These are phyloP conservation scores for Colletotrichum shisoi DNA, from an alignment of 2,329 filamentous ascomycete genomes.

Conservation along the genomic window DNA sequence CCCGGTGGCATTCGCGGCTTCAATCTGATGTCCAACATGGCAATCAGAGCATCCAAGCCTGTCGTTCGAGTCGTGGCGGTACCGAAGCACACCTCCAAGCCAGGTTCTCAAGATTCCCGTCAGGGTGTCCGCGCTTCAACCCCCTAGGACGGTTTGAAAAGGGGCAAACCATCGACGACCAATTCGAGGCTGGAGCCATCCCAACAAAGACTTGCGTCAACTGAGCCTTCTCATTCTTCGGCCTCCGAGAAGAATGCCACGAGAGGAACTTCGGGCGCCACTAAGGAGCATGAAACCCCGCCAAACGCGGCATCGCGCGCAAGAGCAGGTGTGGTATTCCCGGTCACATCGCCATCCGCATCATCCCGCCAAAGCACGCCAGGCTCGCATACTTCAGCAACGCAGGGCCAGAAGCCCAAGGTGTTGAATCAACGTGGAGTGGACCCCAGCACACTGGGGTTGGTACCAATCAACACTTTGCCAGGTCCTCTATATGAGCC, in stretches of 20 bases:
- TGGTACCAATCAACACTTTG: conserved; percentile 23
- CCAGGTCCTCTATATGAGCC: conserved; percentile 20
- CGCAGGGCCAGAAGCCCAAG: conserved; percentile 12
- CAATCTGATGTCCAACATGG: conserved; percentile 17
- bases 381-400: not conserved
- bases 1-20: not conserved
- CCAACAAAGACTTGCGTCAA: not conserved
- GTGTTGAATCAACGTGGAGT: conserved; percentile 27
- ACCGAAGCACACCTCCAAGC: not conserved
- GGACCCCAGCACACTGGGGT: conserved; percentile 16
- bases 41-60: conserved; percentile 18
- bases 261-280: not conserved
- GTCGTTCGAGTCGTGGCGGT: conserved; percentile 13
- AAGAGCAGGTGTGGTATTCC: not conserved
- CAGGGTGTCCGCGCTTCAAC: conserved; percentile 18
- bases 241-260: not conserved
- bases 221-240: not conserved
- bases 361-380: not conserved
- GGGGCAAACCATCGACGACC: conserved; percentile 5
- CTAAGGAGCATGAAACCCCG: not conserved
- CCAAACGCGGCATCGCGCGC: not conserved
- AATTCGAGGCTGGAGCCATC: not conserved
- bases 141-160: conserved; percentile 26
- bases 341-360: not conserved
- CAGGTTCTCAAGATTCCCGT: not conserved